phyloP scores from a whole-genome alignment of 257 asterid genomes.

The Craterostigma plantagineum region DNA sequence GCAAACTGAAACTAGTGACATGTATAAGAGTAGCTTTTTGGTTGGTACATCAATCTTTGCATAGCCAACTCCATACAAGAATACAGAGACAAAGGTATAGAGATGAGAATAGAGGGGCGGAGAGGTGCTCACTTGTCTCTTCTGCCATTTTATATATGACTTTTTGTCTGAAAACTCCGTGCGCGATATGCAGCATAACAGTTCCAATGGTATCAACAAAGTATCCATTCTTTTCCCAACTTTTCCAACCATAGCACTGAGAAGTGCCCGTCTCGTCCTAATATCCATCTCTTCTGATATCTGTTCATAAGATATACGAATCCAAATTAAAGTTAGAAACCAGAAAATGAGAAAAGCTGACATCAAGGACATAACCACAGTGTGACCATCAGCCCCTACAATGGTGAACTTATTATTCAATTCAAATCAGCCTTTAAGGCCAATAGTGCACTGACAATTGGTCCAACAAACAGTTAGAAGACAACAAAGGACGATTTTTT shows the following conservation, averaged over 20 bases:
- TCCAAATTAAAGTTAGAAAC: too few relatives aligned
- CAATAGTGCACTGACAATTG: too few relatives aligned
- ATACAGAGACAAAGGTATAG: conserved; percentile 2
- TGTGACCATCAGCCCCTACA: too few relatives aligned
- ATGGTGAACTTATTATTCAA: too few relatives aligned
- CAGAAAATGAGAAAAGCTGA: background rate
- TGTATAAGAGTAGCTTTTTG: background rate
- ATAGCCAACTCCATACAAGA: conserved; percentile 5
- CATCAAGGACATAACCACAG: background rate
- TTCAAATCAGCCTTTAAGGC: too few relatives aligned
- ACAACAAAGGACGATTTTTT: too few relatives aligned
- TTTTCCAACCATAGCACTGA: conserved; percentile 90
- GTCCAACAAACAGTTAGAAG: too few relatives aligned
- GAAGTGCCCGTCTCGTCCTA: conserved; percentile 81
- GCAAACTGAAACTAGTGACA: too few relatives aligned
- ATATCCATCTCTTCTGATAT: conserved; percentile 83
- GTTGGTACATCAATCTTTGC: background rate
- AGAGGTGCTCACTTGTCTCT: conserved; percentile 71
- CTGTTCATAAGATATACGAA: conserved; percentile 20
- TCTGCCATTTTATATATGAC: conserved; percentile 90
- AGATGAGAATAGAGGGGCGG: conserved; percentile 17
- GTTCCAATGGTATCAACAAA: conserved; percentile 75
- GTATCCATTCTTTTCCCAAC: conserved; percentile 96
- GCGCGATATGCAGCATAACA: conserved; percentile 86
- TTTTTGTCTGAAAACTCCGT: conserved; percentile 90